Evolutionary conservation across 306 rosid species (phyloP), one percentile per base, ranked within the genome.

Genomic region (Glycine tomentella): DNA sequence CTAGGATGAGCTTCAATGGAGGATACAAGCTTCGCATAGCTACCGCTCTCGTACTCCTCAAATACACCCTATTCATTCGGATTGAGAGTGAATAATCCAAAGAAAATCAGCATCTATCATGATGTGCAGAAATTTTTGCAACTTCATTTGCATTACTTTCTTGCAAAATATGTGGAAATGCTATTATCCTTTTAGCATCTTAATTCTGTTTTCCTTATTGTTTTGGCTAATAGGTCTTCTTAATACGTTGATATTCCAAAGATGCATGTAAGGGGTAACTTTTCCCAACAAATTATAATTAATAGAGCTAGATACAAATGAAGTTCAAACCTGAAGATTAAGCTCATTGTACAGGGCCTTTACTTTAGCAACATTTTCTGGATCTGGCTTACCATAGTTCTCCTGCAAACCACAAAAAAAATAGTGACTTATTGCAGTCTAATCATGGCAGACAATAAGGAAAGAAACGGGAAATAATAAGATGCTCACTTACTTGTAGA

Each of bases 1-100:
- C 86, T 90, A 17, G 97, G 89, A 83, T 93, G 98, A 81, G 87
- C 90, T 88, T 96, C 94, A 57, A 93, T 96, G 58, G 91, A 87
- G 36, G 77, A 56, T 31, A 83, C 79, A 61, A 96, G 88, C 80
- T 87, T 90, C 88, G 85, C 81, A 65, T 92, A 90, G 79, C 97
- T 95, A 55, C 59, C 31, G 52, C 76, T 81, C 93, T 95, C 99
- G 9, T 90, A 95, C 77, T 95, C 97, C 64, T 4, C 83, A 80
- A 90, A 95, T 6, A 80, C 90, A 12, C 89, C 93, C 99, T 95
- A 52, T 77, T 34, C 50, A 63, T 70, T 78, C 6, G 7, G 6
- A 74, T 20, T 20, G 15, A 8, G 7, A 84, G 70, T 46, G 12
- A 70, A 80, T 71, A 40, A 49, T 55, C 69, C 71, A 77, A 79